Percentiles rank a stretch among this genome's conserved stretches.
phyloP scores from a whole-genome alignment of 148 eudicot genomes.

The Persicaria tinctoria region DNA sequence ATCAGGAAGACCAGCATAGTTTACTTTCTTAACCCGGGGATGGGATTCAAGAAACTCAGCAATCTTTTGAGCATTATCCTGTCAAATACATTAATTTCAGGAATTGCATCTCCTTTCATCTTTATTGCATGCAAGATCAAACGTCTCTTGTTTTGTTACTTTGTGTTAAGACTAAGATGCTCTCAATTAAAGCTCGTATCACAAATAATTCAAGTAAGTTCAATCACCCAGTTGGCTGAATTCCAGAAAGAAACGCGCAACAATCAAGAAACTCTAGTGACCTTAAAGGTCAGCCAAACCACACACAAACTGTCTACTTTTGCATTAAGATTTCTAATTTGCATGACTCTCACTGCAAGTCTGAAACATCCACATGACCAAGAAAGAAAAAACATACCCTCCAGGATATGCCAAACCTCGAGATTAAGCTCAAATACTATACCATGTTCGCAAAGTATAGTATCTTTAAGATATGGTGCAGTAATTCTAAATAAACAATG shows the following conservation, averaged over 20 bases:
- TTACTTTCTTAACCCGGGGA: constrained; percentile 75
- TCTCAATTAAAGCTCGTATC: neutral
- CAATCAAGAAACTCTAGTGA: neutral
- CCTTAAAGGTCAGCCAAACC: neutral
- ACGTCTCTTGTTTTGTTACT: constrained; percentile 6
- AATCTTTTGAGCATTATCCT: constrained; percentile 95
- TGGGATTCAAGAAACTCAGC: constrained; percentile 92
- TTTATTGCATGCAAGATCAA: neutral
- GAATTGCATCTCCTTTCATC: neutral
- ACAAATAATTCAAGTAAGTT: neutral
- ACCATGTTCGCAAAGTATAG: neutral
- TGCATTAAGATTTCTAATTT: neutral
- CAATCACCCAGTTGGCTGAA: neutral
- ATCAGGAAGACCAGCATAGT: constrained; percentile 88
- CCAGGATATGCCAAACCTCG: neutral
- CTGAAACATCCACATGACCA: neutral
- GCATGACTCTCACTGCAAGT: neutral
- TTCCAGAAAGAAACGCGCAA: neutral
- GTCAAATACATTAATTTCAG: constrained; percentile 13
- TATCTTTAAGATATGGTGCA: neutral
- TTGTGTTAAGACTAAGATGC: neutral
- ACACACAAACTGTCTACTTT: neutral
- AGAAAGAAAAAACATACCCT: neutral
- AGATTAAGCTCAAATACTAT: neutral
- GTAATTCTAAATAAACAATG: neutral